Base-by-base conservation (phyloP, 202 grass and related monocot genomes). In the Panicum virgatum region DNA sequence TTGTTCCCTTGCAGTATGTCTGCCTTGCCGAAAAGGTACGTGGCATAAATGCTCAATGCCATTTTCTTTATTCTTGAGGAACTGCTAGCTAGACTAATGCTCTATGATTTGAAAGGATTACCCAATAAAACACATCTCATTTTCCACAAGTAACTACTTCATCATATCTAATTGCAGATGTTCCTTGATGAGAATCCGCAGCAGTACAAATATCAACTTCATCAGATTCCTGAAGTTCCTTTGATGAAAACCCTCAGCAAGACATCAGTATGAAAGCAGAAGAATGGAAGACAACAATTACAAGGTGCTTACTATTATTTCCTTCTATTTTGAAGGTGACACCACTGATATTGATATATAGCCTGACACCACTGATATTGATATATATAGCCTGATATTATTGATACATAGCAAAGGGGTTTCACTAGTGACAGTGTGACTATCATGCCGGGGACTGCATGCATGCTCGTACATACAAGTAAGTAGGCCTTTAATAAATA, bases 401-500 rank as follows among this genome's bases (percentile, higher is more conserved):
- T 78, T 84, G 76, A 81, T 79, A 90, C 87, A 87, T 80, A 75
- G 57, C 44, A 73, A 65, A 77, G 66, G 64, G 59, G 32, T 66
- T 72, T 88, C 53, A 59, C 67, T 13, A 27, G 51, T 81, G 68
- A 50, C 26, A n/a, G n/a, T n/a, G n/a, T 58, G 45, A 72, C 77
- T 81, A 81, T 87, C 50, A 77, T 83, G 82, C 85, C 76, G 37
- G 47, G 73, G 82, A 62, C 42, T 63, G 65, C 68, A 73, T 80
- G 68, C 44, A 73, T 80, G 68, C 44, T 30, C 52, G 36, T 51
- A 72, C 29, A 80, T 84, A 87, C 82, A 84, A 74, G 82, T 77
- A 92, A 67, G 84, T 82, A 92, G 93, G 88, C 83, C 74, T 87
- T 81, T 87, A 34, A 82, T 83, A 83, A 57, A 83, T 77, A 85